Percentiles rank a stretch among this genome's conserved stretches.
phyloP scores from a whole-genome alignment of 1,284 basidiomycete genomes.

The Coniferiporia weirii region DNA sequence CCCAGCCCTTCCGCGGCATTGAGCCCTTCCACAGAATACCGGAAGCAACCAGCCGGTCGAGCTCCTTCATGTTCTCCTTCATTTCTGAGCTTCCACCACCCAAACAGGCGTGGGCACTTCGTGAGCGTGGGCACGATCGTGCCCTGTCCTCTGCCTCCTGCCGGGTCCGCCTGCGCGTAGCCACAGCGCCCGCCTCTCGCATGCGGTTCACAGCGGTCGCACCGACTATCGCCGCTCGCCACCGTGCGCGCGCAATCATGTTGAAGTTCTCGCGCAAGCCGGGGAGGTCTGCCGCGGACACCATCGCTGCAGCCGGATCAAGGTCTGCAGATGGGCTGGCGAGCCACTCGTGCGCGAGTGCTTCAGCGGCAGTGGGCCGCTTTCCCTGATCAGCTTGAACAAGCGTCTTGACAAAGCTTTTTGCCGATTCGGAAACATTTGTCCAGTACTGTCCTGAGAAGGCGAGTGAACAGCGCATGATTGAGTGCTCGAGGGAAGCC shows the following conservation, averaged over 20 bases:
- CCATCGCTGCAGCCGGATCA: neutral
- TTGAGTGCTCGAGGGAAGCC: constrained; percentile 5
- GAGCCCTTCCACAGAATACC: neutral
- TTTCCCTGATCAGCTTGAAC: constrained; percentile 7
- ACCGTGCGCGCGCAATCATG: constrained; percentile 47
- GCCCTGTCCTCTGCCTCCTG: neutral
- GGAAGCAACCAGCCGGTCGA: neutral
- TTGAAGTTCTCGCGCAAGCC: constrained; percentile 79
- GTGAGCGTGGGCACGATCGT: neutral
- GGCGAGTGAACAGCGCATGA: constrained; percentile 5
- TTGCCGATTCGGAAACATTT: constrained; percentile 10
- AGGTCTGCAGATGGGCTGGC: neutral
- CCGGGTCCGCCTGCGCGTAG: neutral
- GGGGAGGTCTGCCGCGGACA: constrained; percentile 6
- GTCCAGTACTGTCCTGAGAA: constrained; percentile 12
- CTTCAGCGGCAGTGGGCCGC: neutral
- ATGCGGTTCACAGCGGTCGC: constrained; percentile 54
- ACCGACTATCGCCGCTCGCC: constrained; percentile 63
- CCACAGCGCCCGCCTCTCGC: constrained; percentile 21
- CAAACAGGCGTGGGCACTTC: neutral
- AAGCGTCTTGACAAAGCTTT: constrained; percentile 6
- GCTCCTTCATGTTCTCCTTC: constrained; percentile 1
- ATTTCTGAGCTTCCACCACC: neutral
- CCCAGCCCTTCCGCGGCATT: neutral
- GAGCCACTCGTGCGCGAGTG: constrained; percentile 14